Evolutionary conservation across 2,329 filamentous ascomycete species (phyloP).

Genomic region (Cordyceps farinosa): DNA sequence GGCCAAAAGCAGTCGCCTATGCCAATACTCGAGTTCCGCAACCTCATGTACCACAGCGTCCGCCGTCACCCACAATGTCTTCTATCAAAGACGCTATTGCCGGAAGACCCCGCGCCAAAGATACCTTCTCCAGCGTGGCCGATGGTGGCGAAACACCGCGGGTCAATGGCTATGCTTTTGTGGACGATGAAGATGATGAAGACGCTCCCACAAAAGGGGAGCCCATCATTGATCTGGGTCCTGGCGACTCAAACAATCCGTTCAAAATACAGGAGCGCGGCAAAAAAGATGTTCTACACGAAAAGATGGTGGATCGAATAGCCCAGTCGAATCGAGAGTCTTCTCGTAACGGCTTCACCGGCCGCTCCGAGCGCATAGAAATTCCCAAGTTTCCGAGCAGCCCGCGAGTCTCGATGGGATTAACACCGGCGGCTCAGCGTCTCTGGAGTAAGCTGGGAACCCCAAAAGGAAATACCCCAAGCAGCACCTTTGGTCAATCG

Average conservation of each 20-base stretch:
- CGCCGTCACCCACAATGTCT: conserved; percentile 78
- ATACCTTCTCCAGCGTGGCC: conserved; percentile 55
- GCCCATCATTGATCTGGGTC: conserved; percentile 54
- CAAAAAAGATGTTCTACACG: conserved; percentile 75
- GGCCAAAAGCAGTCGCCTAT: conserved; percentile 74
- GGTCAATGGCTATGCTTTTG: conserved; percentile 91
- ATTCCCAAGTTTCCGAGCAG: conserved; percentile 69
- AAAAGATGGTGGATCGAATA: conserved; percentile 81
- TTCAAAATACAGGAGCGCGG: conserved; percentile 76
- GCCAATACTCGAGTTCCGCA: conserved; percentile 75
- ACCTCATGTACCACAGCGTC: conserved; percentile 41
- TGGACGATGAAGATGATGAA: conserved; percentile 71
- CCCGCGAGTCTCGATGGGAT: conserved; percentile 50
- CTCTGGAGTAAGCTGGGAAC: conserved; percentile 61
- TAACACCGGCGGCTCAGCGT: conserved; percentile 73
- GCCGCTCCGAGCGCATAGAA: conserved; percentile 55
- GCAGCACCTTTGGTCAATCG: conserved; percentile 33
- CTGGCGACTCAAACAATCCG: conserved; percentile 65
- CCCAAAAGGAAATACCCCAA: conserved; percentile 34
- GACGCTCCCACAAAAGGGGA: conserved; percentile 28
- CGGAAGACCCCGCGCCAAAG: conserved; percentile 60
- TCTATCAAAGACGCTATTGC: conserved; percentile 81
- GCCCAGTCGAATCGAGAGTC: conserved; percentile 66
- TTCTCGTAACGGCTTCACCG: conserved; percentile 56
- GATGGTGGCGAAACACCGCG: conserved; percentile 76